Conservation (phyloP, 2,329 filamentous ascomycete species). For the Beauveria pseudobassiana region DNA sequence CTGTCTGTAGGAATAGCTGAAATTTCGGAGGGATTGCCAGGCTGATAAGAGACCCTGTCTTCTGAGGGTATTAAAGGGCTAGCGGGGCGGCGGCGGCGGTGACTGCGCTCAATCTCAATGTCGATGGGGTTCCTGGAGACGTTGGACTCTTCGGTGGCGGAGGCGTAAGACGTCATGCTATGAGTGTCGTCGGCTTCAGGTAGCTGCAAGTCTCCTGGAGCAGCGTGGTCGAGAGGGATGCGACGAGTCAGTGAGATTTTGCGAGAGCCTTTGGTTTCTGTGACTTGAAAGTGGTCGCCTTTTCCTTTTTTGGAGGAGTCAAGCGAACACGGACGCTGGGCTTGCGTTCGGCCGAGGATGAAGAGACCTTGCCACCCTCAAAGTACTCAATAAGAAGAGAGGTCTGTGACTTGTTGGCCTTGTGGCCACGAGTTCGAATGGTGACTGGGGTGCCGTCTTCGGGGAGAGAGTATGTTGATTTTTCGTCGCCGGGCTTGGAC, state of each 20-base stretch:
- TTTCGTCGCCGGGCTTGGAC: conserved; percentile 60
- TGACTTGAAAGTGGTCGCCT: conserved; percentile 79
- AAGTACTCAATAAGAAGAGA: conserved; percentile 94
- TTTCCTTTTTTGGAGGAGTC: conserved; percentile 63
- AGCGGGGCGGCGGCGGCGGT: conserved; percentile 52
- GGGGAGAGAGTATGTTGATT: conserved; percentile 70
- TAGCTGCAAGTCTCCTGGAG: conserved; percentile 36
- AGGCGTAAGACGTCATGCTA: conserved; percentile 68
- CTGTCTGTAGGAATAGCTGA: conserved; percentile 64
- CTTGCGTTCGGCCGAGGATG: conserved; percentile 54
- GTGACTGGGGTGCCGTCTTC: conserved; percentile 88
- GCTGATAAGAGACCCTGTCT: conserved; percentile 47
- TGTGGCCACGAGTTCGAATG: conserved; percentile 67
- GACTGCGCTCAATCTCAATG: conserved; percentile 70
- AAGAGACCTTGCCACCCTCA: conserved; percentile 60
- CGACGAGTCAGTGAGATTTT: conserved; percentile 52
- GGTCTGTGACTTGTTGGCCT: conserved; percentile 65
- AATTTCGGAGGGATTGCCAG: conserved; percentile 70
- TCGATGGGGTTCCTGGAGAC: conserved; percentile 73
- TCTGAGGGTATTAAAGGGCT: conserved; percentile 58
- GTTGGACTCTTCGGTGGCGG: conserved; percentile 72
- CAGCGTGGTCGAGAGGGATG: conserved; percentile 43
- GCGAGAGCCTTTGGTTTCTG: conserved; percentile 65
- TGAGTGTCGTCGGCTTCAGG: conserved; percentile 52
- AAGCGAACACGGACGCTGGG: conserved; percentile 76